Evolutionary conservation across 192 early-diverging fungal species (phyloP).

Genomic region (Coemansia sp.): DNA sequence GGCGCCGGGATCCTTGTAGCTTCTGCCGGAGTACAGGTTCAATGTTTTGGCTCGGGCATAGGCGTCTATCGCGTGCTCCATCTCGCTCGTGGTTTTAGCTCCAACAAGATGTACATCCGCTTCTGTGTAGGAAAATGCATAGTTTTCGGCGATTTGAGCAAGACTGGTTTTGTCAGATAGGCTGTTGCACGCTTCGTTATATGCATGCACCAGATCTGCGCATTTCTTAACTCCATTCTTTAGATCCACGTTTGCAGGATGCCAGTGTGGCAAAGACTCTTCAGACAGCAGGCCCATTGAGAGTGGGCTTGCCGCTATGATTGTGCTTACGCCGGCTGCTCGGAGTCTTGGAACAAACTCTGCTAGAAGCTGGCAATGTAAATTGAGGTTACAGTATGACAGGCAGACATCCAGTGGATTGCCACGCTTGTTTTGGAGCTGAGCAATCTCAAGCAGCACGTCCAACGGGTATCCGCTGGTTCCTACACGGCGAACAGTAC

Average conservation of each 20-base stretch:
- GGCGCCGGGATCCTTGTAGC: constrained; percentile 9
- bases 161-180: constrained; percentile 31
- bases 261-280: constrained; percentile 62
- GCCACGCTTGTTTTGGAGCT: constrained; percentile 55
- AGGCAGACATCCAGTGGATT: constrained; percentile 64
- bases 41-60: constrained; percentile 13
- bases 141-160: constrained; percentile 58
- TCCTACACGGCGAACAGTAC: constrained; percentile 66
- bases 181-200: background rate
- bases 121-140: constrained; percentile 22
- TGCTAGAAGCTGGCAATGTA: constrained; percentile 61
- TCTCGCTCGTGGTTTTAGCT: constrained; percentile 27
- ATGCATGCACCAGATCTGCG: constrained; percentile 36
- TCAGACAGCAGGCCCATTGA: constrained; percentile 69
- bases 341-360: constrained; percentile 58
- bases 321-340: constrained; percentile 55
- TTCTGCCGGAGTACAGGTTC: constrained; percentile 10
- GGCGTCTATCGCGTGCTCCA: constrained; percentile 28
- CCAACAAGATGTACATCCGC: constrained; percentile 47
- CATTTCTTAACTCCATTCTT: constrained; percentile 55
- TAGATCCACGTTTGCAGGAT: constrained; percentile 62
- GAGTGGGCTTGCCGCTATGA: constrained; percentile 70
- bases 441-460: constrained; percentile 59
- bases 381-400: constrained; percentile 70
- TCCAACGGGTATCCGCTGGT: constrained; percentile 70